These are phyloP conservation scores for Aspergillus tubingensis DNA, from an alignment of 2,329 filamentous ascomycete genomes.

Conservation along the genomic window DNA sequence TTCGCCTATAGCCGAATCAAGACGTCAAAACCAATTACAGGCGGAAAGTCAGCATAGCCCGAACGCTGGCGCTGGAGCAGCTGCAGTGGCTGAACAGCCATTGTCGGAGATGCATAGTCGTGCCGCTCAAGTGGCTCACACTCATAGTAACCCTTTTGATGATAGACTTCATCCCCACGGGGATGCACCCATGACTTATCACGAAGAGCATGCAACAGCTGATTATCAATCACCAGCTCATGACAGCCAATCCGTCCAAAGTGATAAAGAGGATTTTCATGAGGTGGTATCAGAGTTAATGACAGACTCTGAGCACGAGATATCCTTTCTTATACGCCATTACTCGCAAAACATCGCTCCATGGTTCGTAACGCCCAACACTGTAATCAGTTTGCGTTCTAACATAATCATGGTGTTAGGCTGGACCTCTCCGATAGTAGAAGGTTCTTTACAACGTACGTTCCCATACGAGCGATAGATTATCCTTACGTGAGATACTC, in stretches of 20 bases:
- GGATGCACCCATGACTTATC: neutral
- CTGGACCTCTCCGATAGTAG: slow-evolving; percentile 43
- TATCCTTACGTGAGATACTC: slow-evolving; percentile 38
- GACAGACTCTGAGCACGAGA: slow-evolving; percentile 42
- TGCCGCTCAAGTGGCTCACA: slow-evolving; percentile 4
- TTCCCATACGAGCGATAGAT: slow-evolving; percentile 40
- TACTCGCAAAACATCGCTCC: slow-evolving; percentile 39
- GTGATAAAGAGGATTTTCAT: slow-evolving; percentile 34
- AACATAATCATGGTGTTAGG: slow-evolving; percentile 26
- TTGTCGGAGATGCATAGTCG: slow-evolving; percentile 6
- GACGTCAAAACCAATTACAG: neutral
- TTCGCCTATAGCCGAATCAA: neutral
- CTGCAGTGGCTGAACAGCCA: neutral
- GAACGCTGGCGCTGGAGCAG: neutral
- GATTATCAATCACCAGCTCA: slow-evolving; percentile 9
- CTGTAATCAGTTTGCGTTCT: neutral
- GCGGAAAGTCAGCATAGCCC: neutral
- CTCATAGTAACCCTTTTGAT: neutral
- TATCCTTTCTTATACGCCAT: slow-evolving; percentile 41
- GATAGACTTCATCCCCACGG: neutral
- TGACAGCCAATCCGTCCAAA: slow-evolving; percentile 24
- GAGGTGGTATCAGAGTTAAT: slow-evolving; percentile 40
- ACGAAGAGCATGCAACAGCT: neutral
- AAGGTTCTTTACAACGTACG: slow-evolving; percentile 43
- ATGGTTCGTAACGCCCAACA: slow-evolving; percentile 29